Percentiles rank a stretch among this genome's conserved stretches.
phyloP scores from a whole-genome alignment of 768 basidiomycete species.

The Psilocybe cyanescens region DNA sequence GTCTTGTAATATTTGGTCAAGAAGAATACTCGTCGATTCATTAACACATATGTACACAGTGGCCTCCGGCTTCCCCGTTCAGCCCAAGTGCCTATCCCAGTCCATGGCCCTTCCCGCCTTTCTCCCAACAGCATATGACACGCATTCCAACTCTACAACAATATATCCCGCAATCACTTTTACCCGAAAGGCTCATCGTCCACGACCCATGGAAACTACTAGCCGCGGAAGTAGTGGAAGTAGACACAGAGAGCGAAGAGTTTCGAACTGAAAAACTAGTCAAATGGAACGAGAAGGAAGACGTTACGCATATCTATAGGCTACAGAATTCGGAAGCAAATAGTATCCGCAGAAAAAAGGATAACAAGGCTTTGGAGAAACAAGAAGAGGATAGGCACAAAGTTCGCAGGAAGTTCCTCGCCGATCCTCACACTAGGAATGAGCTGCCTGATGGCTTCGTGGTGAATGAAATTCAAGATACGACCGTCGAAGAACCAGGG shows the following conservation, averaged over 20 bases:
- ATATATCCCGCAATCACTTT: conserved; percentile 26
- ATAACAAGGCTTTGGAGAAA: background rate
- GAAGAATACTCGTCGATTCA: background rate
- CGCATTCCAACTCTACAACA: conserved; percentile 22
- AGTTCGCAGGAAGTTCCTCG: conserved; percentile 12
- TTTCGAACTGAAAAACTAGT: background rate
- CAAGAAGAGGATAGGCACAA: background rate
- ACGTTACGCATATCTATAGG: conserved; percentile 12
- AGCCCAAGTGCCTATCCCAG: conserved; percentile 38
- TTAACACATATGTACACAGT: conserved; percentile 5
- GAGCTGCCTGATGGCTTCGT: conserved; percentile 5
- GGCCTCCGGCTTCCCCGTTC: conserved; percentile 28
- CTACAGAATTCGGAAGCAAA: conserved; percentile 9
- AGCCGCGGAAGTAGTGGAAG: background rate
- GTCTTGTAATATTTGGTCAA: background rate
- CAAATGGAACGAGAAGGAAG: conserved; percentile 5
- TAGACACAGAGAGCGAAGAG: background rate
- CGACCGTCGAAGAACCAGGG: conserved; percentile 8
- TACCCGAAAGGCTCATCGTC: conserved; percentile 27
- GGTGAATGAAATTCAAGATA: background rate
- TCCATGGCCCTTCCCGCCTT: conserved; percentile 46
- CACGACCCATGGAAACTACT: conserved; percentile 27
- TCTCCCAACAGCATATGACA: conserved; percentile 19
- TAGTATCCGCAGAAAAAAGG: conserved; percentile 1
- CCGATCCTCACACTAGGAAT: conserved; percentile 15